A percentile compares a stretch with the other conserved stretches of the same genome.
Evolutionary conservation across 2,329 filamentous ascomycete species (phyloP).

Genomic region (Tolypocladium paradoxum): DNA sequence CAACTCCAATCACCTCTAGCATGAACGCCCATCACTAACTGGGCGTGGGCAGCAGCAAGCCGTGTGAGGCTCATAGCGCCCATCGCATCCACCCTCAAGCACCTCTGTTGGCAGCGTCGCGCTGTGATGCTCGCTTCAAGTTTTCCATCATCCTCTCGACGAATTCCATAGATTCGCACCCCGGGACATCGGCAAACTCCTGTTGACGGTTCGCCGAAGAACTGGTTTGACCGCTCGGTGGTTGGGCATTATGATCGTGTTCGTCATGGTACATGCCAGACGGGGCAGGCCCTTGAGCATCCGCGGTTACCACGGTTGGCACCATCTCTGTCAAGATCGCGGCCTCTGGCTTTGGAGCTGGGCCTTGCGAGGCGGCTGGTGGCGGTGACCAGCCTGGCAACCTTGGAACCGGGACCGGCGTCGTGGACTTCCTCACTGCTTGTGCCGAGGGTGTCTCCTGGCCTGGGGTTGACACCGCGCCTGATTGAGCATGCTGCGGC

Average conservation of each 20-base stretch:
- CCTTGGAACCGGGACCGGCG: conserved; percentile 21
- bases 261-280: not conserved
- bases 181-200: conserved; percentile 30
- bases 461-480: not conserved
- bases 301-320: not conserved
- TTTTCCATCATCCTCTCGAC: conserved; percentile 43
- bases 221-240: not conserved
- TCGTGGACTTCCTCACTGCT: conserved; percentile 12
- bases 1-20: not conserved
- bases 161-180: conserved; percentile 33
- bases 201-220: conserved; percentile 8
- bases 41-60: not conserved
- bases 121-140: conserved; percentile 29
- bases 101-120: conserved; percentile 1
- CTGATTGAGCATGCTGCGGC: not conserved
- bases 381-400: conserved; percentile 7
- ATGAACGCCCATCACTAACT: not conserved
- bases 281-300: not conserved
- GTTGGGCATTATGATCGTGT: not conserved
- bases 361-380: not conserved
- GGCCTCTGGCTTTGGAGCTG: not conserved
- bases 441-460: not conserved
- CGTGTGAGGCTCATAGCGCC: not conserved
- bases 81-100: not conserved
- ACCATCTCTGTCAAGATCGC: not conserved